Evolutionary conservation across 345 rosid genomes (phyloP), one percentile per base, ranked within the genome.

Genomic region (Kernera saxatilis): DNA sequence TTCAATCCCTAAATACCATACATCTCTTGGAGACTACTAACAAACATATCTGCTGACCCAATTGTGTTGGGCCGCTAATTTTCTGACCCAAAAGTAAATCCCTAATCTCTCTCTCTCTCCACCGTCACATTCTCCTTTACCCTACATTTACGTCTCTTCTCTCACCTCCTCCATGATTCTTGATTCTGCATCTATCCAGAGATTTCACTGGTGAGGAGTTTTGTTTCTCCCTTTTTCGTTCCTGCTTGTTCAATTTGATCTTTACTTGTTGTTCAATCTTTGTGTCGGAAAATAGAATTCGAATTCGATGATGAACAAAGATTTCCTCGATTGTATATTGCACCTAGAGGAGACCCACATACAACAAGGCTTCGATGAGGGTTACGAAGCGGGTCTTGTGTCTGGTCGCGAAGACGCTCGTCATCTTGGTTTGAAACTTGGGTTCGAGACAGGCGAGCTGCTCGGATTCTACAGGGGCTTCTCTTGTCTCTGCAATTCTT

Each of bases 401-500:
- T 27, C 84, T 3, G 97, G 96, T 22, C 72, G 70, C 32, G 87
- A 89, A 65, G 97, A 88, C 43, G 77, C 77, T 26, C 80, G 77
- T 35, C 70, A 71, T 61, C 58, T 72, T 9, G 96, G 81, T 58
- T 62, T 74, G 23, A 79, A 77, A 61, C 83, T 86, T 13, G 99
- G 99, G 30, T 89, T 87, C 73, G 96, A 84, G 44, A 76, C 79
- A 11, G 97, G 96, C 8, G 94, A 93, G 79, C 89, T 88, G 27
- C 45, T 88, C 13, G 96, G 96, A 1, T 82, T 93, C 82, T 91
- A 93, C 81, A 77, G 68, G 37, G 94, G 96, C 49, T 93, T 96
- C 74, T 81, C 84, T 45, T 85, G 78, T 37, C 72, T 91, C 10
- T 89, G 94, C 91, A 85, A 63, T 64, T 83, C 94, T 2, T 82